Conservation (phyloP, 495 filamentous ascomycete species). For the Peziza echinospora region DNA sequence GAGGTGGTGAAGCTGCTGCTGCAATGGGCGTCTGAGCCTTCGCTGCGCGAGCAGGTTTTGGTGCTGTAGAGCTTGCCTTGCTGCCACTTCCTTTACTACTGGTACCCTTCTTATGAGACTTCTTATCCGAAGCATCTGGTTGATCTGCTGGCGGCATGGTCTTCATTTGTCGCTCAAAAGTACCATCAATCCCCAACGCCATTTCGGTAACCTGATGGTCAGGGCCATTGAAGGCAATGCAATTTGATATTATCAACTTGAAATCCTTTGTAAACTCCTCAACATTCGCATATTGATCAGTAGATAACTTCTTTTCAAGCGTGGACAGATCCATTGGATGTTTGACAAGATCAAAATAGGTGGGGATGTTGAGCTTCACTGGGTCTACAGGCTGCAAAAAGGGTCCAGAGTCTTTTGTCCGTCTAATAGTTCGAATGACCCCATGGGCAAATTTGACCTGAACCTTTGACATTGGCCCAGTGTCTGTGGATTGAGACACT, state of each 20-base stretch:
- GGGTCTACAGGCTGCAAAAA: conserved; percentile 60
- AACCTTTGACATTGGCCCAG: conserved; percentile 16
- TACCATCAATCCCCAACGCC: conserved; percentile 38
- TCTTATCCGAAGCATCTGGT: conserved; percentile 28
- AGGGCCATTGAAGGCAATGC: conserved; percentile 57
- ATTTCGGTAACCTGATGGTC: conserved; percentile 44
- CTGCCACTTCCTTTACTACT: conserved; percentile 22
- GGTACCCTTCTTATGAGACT: conserved; percentile 20
- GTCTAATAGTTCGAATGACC: conserved; percentile 50
- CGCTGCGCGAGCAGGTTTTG: conserved; percentile 15
- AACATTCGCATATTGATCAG: conserved; percentile 34
- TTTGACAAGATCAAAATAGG: conserved; percentile 47
- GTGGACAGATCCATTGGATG: conserved; percentile 63
- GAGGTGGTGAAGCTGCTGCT: conserved; percentile 12
- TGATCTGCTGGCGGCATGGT: conserved; percentile 28
- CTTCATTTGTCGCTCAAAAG: conserved; percentile 38
- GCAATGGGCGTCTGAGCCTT: conserved; percentile 14
- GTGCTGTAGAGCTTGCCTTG: no score
- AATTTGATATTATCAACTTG: conserved; percentile 51
- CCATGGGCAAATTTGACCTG: conserved; percentile 27
- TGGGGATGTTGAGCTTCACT: conserved; percentile 41
- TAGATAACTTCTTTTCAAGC: conserved; percentile 52
- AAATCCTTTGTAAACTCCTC: conserved; percentile 51
- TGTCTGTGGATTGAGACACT: conserved; percentile 8
- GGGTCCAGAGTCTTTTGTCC: conserved; percentile 48